A percentile compares a stretch with the other conserved stretches of the same genome.
These are phyloP conservation scores for Dalbergia oliveri DNA, from an alignment of 306 rosid genomes.

Conservation along the genomic window DNA sequence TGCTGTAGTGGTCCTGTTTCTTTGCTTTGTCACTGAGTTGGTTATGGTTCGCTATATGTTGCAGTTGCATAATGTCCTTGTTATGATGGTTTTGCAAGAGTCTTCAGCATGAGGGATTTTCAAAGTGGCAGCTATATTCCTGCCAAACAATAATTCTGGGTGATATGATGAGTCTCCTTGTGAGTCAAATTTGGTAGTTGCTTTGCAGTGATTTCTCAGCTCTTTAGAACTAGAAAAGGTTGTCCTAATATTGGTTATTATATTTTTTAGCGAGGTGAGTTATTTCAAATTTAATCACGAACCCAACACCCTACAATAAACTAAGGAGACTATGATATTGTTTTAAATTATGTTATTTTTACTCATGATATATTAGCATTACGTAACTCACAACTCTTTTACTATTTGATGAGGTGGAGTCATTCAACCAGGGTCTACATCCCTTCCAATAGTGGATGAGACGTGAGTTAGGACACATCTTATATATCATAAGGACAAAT, in stretches of 20 bases:
- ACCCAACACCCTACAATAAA: not conserved
- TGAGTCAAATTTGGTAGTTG: slow-evolving; percentile 52
- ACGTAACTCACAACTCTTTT: too few relatives aligned
- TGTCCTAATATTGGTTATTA: slow-evolving; percentile 24
- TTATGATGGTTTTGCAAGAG: slow-evolving; percentile 51
- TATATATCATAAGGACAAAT: too few relatives aligned
- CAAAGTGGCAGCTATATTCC: slow-evolving; percentile 55
- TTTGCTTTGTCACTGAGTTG: slow-evolving; percentile 49
- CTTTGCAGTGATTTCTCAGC: slow-evolving; percentile 22
- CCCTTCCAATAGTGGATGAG: too few relatives aligned
- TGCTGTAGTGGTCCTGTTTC: slow-evolving; percentile 54
- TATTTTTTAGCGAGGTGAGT: slow-evolving; percentile 9
- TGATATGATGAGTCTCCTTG: slow-evolving; percentile 46
- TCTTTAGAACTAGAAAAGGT: slow-evolving; percentile 35
- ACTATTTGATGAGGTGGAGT: too few relatives aligned
- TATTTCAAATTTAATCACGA: slow-evolving; percentile 1
- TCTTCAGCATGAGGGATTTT: slow-evolving; percentile 46
- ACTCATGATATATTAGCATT: too few relatives aligned
- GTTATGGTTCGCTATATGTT: slow-evolving; percentile 51
- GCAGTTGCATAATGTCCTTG: slow-evolving; percentile 51
- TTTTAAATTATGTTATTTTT: too few relatives aligned
- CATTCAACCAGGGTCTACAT: too few relatives aligned
- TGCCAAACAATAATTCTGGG: slow-evolving; percentile 48
- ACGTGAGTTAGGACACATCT: too few relatives aligned
- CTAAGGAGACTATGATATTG: too few relatives aligned